Evolutionary conservation across 2,329 filamentous ascomycete genomes (phyloP).

Genomic region (Verticillium isaacii): DNA sequence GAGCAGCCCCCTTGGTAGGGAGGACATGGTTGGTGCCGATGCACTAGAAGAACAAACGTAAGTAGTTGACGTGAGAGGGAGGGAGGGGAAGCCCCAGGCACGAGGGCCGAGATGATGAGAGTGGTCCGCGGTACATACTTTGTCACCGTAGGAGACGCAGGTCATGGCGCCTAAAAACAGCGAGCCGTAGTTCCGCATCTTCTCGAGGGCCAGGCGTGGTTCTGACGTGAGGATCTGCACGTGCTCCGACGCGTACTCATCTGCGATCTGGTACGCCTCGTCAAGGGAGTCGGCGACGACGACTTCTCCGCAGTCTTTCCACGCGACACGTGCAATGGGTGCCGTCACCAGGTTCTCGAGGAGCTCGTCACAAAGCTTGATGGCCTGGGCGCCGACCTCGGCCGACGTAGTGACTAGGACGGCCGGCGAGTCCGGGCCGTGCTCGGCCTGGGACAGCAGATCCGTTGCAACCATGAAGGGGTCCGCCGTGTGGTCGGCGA

Average conservation of each 20-base stretch:
- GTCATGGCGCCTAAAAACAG: constrained; percentile 47
- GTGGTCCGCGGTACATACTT: constrained; percentile 24
- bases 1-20: constrained; percentile 39
- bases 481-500: constrained; percentile 42
- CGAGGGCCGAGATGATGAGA: not conserved
- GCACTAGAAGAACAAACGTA: constrained; percentile 23
- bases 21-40: constrained; percentile 53
- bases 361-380: constrained; percentile 29
- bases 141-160: constrained; percentile 49
- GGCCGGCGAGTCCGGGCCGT: constrained; percentile 46
- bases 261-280: constrained; percentile 37
- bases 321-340: constrained; percentile 35
- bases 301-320: constrained; percentile 41
- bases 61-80: no score
- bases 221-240: constrained; percentile 43
- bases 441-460: constrained; percentile 43
- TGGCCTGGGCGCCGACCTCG: constrained; percentile 29
- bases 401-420: constrained; percentile 43
- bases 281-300: constrained; percentile 35
- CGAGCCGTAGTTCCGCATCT: constrained; percentile 46
- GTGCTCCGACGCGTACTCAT: constrained; percentile 44
- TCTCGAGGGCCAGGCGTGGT: constrained; percentile 41
- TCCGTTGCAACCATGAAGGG: constrained; percentile 40
- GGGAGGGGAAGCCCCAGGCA: no score
- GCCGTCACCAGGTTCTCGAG: constrained; percentile 36